Evolutionary conservation across 108 stramenopile species (phyloP), one percentile per base, ranked within the genome.

Genomic region (Fistulifera pelliculosa): DNA sequence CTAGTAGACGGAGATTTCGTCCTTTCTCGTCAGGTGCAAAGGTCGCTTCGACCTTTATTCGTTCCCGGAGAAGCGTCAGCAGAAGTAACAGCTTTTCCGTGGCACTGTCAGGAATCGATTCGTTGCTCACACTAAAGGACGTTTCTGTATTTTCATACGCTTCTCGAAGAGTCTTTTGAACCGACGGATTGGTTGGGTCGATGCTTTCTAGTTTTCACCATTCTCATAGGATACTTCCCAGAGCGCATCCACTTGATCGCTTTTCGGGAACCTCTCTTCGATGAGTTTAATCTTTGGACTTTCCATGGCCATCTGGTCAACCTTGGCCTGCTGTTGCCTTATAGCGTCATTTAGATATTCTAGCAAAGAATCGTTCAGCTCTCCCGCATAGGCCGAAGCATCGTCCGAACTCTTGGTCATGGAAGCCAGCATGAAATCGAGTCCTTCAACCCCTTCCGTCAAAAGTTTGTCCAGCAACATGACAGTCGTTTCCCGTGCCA

Each of bases 31-130:
- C 79, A 50, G 67, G 70, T 23, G 75, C 68, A 60, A 88, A 86
- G 21, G 83, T 79, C n/a, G 84, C 90, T 70, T 92, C 90, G 16
- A 76, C 83, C 51, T 88, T 83, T 17, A 92, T 66, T 47, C 90
- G 65, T 45, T 92, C 86, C 25, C 82, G 49, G 51, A 92, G 42
- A 12, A 87, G 58, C 41, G 66, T 81, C 19, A 92, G 64, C n/a
- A 92, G 62, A 21, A 85, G 56, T 8, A 92, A 69, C 56, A 88
- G 66, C 54, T 81, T 69, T 69, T 92, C 80, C 35, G 78, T 68
- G 0, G 79, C 70, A 1, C 70, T 75, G 43, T 62, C 66, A 12
- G 71, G 73, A 31, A 56, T 23, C 43, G 27, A 41, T 31, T 70
- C 50, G 19, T 13, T 41, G 12, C 27, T 52, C 0, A 13, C 41